Evolutionary conservation across 2,329 filamentous ascomycete genomes (phyloP).

Genomic region (Epichloe coenophiala): DNA sequence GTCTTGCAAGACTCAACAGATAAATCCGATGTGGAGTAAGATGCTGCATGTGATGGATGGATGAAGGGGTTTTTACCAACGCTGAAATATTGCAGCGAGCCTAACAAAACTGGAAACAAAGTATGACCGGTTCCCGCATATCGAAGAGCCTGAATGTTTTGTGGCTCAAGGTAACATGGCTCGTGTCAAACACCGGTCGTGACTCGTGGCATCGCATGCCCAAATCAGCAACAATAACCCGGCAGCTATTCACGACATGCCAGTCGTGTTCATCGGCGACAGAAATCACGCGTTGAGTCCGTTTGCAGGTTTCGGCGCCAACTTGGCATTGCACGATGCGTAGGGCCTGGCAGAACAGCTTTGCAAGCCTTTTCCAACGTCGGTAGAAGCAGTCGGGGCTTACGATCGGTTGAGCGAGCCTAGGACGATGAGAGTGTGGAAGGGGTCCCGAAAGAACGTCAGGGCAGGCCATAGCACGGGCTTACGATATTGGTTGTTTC

Average conservation of each 20-base stretch:
- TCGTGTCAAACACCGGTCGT: too few relatives aligned
- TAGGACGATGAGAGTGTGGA: conserved; percentile 16
- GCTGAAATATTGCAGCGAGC: too few relatives aligned
- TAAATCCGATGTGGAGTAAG: too few relatives aligned
- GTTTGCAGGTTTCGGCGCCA: conserved; percentile 35
- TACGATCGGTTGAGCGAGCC: conserved; percentile 25
- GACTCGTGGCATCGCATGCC: too few relatives aligned
- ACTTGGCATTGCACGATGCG: conserved; percentile 32
- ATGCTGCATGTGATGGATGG: too few relatives aligned
- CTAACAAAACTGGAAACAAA: too few relatives aligned
- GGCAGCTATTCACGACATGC: conserved; percentile 7
- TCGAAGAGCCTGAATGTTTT: too few relatives aligned
- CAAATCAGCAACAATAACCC: too few relatives aligned
- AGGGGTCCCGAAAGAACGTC: conserved; percentile 12
- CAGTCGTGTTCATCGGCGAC: conserved; percentile 34
- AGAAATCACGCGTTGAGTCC: conserved; percentile 35
- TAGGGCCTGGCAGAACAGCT: conserved; percentile 33
- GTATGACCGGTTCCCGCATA: too few relatives aligned
- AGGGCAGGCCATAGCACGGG: conserved; percentile 14
- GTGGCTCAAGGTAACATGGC: too few relatives aligned
- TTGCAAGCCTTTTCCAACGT: conserved; percentile 10
- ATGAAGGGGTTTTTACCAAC: too few relatives aligned
- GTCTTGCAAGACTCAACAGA: too few relatives aligned
- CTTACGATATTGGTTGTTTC: conserved; percentile 11
- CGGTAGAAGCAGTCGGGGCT: conserved; percentile 15